Conservation (phyloP, 176 grass and related monocot species). For the Tuctoria greenei region DNA sequence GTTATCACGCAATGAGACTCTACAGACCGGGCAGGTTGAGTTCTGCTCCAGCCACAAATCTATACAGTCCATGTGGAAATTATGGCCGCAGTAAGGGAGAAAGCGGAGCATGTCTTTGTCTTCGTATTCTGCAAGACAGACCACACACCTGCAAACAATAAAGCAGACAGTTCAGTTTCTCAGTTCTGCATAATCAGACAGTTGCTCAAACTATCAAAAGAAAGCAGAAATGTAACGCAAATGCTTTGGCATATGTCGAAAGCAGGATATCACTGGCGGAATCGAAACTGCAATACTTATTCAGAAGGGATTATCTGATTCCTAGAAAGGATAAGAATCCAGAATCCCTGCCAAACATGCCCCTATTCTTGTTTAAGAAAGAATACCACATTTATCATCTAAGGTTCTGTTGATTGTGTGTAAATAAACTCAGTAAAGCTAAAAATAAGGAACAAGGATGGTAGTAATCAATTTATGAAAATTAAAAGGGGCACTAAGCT, state of each 20-base stretch:
- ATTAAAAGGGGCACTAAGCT: neutral
- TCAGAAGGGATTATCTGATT: neutral
- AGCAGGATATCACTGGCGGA: neutral
- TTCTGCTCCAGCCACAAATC: conserved; percentile 89
- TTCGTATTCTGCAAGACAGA: conserved; percentile 84
- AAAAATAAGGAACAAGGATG: neutral
- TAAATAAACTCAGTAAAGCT: neutral
- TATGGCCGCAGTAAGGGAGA: conserved; percentile 75
- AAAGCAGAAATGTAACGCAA: neutral
- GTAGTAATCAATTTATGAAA: neutral
- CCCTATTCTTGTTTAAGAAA: neutral
- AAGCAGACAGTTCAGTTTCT: conserved; percentile 3
- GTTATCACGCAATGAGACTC: conserved; percentile 78
- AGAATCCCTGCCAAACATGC: neutral
- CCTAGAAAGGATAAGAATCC: neutral
- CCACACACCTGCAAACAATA: conserved; percentile 41
- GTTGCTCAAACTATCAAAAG: neutral
- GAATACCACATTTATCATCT: neutral
- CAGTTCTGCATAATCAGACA: neutral
- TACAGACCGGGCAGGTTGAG: conserved; percentile 90
- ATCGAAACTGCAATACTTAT: neutral
- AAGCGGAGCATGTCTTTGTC: conserved; percentile 60
- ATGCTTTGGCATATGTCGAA: neutral
- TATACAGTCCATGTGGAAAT: conserved; percentile 81
- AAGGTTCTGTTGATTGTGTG: neutral